Evolutionary conservation across 371 early-diverging fungal species (phyloP).

Genomic region (Apophysomyces trapeziformis): DNA sequence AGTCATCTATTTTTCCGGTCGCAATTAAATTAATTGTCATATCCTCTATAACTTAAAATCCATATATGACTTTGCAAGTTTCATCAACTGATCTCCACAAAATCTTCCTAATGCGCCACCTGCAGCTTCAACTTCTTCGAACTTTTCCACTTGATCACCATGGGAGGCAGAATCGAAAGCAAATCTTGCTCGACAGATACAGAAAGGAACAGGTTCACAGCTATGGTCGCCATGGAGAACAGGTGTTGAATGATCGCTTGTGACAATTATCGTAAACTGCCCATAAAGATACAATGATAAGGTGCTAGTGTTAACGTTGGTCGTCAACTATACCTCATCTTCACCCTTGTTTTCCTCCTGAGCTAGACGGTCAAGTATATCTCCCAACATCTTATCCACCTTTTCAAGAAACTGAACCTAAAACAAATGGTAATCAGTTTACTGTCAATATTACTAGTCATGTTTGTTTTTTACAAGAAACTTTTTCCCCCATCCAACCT

Average conservation of each 20-base stretch:
- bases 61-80: conserved; percentile 38
- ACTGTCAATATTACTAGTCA: background rate
- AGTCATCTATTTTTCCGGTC: no score
- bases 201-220: conserved; percentile 57
- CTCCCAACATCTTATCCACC: conserved; percentile 49
- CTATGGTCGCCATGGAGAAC: conserved; percentile 53
- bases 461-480: background rate
- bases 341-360: conserved; percentile 20
- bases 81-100: conserved; percentile 48
- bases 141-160: conserved; percentile 31
- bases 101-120: conserved; percentile 48
- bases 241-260: conserved; percentile 62
- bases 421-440: background rate
- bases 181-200: conserved; percentile 25
- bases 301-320: background rate
- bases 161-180: conserved; percentile 1
- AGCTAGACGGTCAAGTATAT: conserved; percentile 26
- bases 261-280: conserved; percentile 48
- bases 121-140: conserved; percentile 37
- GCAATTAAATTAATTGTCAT: no score
- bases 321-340: conserved; percentile 16
- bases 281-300: conserved; percentile 7
- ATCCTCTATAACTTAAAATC: background rate
- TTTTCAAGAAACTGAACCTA: conserved; percentile 43
- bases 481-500: no score